Evolutionary conservation across 768 basidiomycete genomes (phyloP), one percentile per base, ranked within the genome.

Genomic region (Agrocybe praecox): DNA sequence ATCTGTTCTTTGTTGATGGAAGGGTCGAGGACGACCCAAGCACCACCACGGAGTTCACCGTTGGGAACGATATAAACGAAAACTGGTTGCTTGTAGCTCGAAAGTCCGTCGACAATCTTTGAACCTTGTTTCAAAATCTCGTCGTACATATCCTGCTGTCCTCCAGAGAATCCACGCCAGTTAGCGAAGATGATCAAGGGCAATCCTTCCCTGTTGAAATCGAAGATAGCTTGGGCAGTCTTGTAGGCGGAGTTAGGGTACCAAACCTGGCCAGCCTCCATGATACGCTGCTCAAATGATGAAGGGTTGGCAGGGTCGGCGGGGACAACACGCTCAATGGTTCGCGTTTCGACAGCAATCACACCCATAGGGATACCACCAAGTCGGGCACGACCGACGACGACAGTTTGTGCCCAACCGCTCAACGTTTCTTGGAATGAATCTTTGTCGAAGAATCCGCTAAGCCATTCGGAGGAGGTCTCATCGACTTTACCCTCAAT

Each of bases 181-280:
- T 99, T 99, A 53, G 97, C 97, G 68, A 99, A 98, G 73, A 99
- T 96, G 72, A 98, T 96, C 57, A 99, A 81, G 4, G 97, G 97
- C 14, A 99, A 80, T 21, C 92, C 94, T 74, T 99, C 97, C 43
- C 97, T 89, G 75, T 96, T 91, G 80, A 98, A 93, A 76, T 99
- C 97, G 73, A 95, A 95, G 78, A 98, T 98, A 15, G 97, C 96
- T 67, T 98, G 97, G 8, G 96, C 97, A 8, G 97, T 99, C 83
- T 99, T 99, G 80, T 97, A 96, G 6, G 97, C 96, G 6, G 94
- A 96, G 74, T 99, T 98, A 33, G 97, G 97, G 72, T 98, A 98
- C 97, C 97, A 99, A 22, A 98, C 97, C 74, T 96, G 94, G 63
- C 97, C 97, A n/a, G 97, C 97, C 71, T 98, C 96, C 89, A 98